A percentile compares a stretch with the other conserved stretches of the same genome.
Conservation (phyloP, 257 asterid genomes). For the Lithospermum erythrorhizon region DNA sequence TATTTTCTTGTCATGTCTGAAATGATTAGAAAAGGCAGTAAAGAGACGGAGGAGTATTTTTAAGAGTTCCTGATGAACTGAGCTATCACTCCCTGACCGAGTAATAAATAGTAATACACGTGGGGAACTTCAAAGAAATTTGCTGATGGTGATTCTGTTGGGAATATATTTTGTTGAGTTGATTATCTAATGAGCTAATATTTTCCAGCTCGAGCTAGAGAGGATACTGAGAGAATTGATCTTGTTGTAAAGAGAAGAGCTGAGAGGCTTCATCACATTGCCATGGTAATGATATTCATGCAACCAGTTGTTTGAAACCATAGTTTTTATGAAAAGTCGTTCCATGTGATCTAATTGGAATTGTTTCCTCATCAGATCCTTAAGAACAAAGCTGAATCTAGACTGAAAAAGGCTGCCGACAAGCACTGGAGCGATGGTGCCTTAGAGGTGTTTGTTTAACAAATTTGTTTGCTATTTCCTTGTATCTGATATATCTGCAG, state of each 20-base stretch:
- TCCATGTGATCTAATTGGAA: slow-evolving; percentile 1
- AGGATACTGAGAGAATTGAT: slow-evolving; percentile 83
- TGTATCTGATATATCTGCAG: not conserved
- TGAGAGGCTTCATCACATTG: slow-evolving; percentile 70
- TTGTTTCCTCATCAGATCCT: slow-evolving; percentile 39
- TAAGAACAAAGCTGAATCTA: slow-evolving; percentile 60
- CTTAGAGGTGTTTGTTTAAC: slow-evolving; percentile 21
- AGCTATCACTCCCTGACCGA: too few species aligned
- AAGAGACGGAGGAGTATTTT: too few species aligned
- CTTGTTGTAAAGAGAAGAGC: slow-evolving; percentile 72
- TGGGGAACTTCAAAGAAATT: too few species aligned
- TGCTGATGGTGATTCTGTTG: not conserved
- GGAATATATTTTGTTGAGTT: not conserved
- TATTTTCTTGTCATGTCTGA: too few species aligned
- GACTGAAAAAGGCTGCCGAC: slow-evolving; percentile 77
- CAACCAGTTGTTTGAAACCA: slow-evolving; percentile 3
- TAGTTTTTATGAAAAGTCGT: not conserved
- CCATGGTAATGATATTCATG: slow-evolving; percentile 44
- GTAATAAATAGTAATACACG: too few species aligned
- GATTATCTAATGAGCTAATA: slow-evolving; percentile 4
- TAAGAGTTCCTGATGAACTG: too few species aligned
- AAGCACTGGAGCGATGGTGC: slow-evolving; percentile 97
- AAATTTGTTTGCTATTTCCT: not conserved
- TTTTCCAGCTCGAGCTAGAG: slow-evolving; percentile 75
- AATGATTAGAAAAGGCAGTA: too few species aligned